Evolutionary conservation across 2,329 filamentous ascomycete species (phyloP), one percentile per base, ranked within the genome.

Genomic region (Septoria linicola): DNA sequence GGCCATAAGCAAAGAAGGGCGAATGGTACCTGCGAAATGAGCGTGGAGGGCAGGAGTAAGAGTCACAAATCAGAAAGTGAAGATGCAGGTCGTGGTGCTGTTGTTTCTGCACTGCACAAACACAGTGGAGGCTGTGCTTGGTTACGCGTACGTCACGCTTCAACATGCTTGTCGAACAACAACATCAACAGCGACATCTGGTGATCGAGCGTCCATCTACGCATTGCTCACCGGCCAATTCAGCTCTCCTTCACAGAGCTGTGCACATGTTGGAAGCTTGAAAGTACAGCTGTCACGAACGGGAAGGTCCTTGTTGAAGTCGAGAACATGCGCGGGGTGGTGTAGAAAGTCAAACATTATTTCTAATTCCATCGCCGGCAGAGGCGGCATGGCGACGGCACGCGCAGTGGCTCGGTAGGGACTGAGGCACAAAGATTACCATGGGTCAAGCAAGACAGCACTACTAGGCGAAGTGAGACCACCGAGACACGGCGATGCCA

Each of bases 121-220:
- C 30, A 14, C 20, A 44, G 41, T 44, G 41, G 41, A 44, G 41
- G 11, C 27, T 7, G 23, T 17, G 23, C 25, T 14, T 19, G 41
- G 32, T 27, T 44, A 44, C 41, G 41, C 41, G 41, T 35, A 44
- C 41, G 30, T 44, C 41, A 44, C 41, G 27, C 21, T 21, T 27
- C 31, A 27, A 44, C 21, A 44, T 35, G 30, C 40, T 30, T 19
- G 40, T 27, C 40, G 17, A 17, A 30, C 30, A n/a, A 20, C n/a
- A 1, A 35, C 11, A 2, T 35, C 32, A 35, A 16, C 32, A 27
- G 39, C 39, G 10, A n/a, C 8, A 20, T 42, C 41, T 44, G 30
- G 17, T 14, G 1, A 19, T 14, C 27, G 4, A 7, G 6, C 14
- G 40, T 16, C 14, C 17, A 25, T 34, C 27, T 34, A 19, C 34